Conservation (phyloP, 2,329 filamentous ascomycete genomes). For the Pezicula rhizophila region DNA sequence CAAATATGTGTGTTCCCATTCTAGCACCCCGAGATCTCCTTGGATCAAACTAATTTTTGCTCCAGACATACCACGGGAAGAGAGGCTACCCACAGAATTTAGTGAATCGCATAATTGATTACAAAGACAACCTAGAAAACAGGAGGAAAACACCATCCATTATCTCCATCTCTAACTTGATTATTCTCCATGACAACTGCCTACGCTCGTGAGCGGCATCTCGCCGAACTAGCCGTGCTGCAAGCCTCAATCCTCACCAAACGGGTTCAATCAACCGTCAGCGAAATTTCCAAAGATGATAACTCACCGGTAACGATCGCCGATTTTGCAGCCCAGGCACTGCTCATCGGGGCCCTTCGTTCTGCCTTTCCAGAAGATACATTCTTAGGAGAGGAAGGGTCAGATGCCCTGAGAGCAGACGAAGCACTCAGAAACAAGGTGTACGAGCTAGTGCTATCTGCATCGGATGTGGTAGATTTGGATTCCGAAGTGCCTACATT, state of each 20-base stretch:
- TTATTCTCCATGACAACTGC: background rate
- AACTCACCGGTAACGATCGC: conserved; percentile 55
- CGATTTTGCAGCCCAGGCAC: conserved; percentile 56
- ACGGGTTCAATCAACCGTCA: conserved; percentile 38
- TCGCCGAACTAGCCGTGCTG: conserved; percentile 37
- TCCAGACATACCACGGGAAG: too few relatives aligned
- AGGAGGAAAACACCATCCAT: too few relatives aligned
- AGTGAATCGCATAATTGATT: too few relatives aligned
- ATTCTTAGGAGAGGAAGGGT: conserved; percentile 56
- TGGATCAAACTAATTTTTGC: too few relatives aligned
- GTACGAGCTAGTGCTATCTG: conserved; percentile 1
- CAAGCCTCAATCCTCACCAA: conserved; percentile 54
- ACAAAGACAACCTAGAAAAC: too few relatives aligned
- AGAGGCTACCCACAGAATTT: too few relatives aligned
- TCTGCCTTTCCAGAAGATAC: conserved; percentile 44
- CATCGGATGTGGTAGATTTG: background rate
- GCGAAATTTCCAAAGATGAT: conserved; percentile 49
- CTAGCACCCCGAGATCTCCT: too few relatives aligned
- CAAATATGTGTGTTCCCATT: too few relatives aligned
- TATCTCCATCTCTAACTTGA: too few relatives aligned
- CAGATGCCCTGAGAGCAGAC: conserved; percentile 17
- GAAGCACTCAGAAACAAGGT: conserved; percentile 1
- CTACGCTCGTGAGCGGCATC: conserved; percentile 1
- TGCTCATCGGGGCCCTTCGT: conserved; percentile 51
- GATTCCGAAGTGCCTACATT: too few relatives aligned